These are phyloP conservation scores for Chlorella sp. DNA, from an alignment of 139 green algal species.

Conservation along the genomic window DNA sequence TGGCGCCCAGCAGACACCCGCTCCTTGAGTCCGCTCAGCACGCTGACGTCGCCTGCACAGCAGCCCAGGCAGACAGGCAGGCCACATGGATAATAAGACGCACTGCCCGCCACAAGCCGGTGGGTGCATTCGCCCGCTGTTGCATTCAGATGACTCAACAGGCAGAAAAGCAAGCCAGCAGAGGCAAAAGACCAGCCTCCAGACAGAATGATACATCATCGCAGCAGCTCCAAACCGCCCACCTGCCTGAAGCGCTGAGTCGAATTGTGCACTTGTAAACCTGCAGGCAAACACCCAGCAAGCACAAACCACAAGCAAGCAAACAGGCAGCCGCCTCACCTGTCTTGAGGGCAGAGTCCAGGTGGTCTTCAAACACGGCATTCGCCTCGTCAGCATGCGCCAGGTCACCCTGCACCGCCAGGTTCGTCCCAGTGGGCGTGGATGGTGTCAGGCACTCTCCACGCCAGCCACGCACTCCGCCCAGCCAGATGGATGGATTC, in stretches of 20 bases:
- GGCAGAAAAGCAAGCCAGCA: too few species aligned
- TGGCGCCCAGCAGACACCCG: background rate
- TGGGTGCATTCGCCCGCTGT: background rate
- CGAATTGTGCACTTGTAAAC: too few species aligned
- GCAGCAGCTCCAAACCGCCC: too few species aligned
- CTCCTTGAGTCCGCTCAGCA: constrained; percentile 13
- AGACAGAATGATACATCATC: background rate
- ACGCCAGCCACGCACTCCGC: background rate
- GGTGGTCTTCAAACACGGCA: constrained; percentile 43
- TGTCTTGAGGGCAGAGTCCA: constrained; percentile 20
- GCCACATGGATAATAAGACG: too few species aligned
- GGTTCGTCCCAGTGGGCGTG: background rate
- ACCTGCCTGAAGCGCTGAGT: too few species aligned
- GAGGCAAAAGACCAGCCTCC: background rate
- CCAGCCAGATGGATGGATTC: background rate
- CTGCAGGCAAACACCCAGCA: too few species aligned
- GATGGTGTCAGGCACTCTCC: background rate
- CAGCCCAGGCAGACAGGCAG: background rate
- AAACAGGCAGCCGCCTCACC: background rate
- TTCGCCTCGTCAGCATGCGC: constrained; percentile 50
- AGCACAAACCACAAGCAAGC: too few species aligned
- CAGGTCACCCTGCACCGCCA: constrained; percentile 37
- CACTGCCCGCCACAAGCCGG: background rate
- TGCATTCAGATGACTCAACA: too few species aligned
- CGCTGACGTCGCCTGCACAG: constrained; percentile 30